phyloP scores from a whole-genome alignment of 2,329 filamentous ascomycete species.

The Colletotrichum godetiae region DNA sequence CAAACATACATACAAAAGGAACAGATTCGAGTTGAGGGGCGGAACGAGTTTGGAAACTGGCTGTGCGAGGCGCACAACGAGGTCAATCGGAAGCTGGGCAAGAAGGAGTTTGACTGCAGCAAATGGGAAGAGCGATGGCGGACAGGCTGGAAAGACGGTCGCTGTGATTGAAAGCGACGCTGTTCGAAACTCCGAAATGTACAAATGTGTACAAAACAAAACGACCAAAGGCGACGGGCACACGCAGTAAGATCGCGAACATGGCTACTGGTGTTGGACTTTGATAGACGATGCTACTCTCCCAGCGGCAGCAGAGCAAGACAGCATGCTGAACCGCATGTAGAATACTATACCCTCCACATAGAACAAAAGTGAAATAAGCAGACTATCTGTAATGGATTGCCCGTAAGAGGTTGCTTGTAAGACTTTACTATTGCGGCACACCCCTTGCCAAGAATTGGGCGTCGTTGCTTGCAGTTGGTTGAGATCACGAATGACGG shows the following conservation, averaged over 20 bases:
- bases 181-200: neutral
- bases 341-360: neutral
- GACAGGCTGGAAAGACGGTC: constrained; percentile 83
- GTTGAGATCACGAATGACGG: neutral
- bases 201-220: neutral
- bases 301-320: neutral
- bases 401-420: neutral
- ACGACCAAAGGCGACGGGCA: neutral
- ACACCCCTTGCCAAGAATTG: neutral
- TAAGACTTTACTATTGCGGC: neutral
- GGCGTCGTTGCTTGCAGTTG: neutral
- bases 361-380: neutral
- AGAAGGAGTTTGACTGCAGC: constrained; percentile 88
- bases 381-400: neutral
- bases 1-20: constrained; percentile 81
- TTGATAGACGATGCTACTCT: neutral
- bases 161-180: constrained; percentile 62
- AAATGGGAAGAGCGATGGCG: constrained; percentile 95
- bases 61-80: constrained; percentile 89
- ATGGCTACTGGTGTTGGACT: neutral
- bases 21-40: constrained; percentile 68
- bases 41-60: constrained; percentile 82
- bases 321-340: neutral
- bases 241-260: neutral
- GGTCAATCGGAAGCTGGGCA: constrained; percentile 90